phyloP scores from a whole-genome alignment of 768 basidiomycete species.

The Scleroderma citrinum region DNA sequence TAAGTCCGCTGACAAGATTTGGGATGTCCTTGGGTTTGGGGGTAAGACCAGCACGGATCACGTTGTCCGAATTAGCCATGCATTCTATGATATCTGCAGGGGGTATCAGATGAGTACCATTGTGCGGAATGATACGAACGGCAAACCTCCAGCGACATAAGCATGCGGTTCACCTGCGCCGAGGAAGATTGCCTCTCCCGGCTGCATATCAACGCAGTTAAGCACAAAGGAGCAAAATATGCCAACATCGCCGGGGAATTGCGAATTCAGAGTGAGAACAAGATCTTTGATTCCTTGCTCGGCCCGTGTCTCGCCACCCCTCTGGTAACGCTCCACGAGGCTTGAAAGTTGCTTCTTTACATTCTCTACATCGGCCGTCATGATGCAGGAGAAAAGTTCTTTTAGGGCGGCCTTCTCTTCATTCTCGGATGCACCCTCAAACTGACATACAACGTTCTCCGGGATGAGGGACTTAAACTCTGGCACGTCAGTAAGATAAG shows the following conservation, averaged over 20 bases:
- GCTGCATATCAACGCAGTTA: conserved; percentile 73
- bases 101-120: conserved; percentile 2
- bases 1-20: conserved; percentile 82
- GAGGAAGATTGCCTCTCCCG: conserved; percentile 90
- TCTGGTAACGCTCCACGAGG: conserved; percentile 60
- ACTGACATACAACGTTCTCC: conserved; percentile 44
- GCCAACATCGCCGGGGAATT: conserved; percentile 93
- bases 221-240: conserved; percentile 86
- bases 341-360: conserved; percentile 50
- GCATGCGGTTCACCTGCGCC: conserved; percentile 97
- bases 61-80: conserved; percentile 99
- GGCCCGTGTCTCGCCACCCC: conserved; percentile 31
- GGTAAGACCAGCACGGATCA: conserved; percentile 96
- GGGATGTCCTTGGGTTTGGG: conserved; percentile 93
- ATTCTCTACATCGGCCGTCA: conserved; percentile 60
- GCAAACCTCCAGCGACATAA: conserved; percentile 85
- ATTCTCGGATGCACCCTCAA: conserved; percentile 32
- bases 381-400: conserved; percentile 74
- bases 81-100: conserved; percentile 90
- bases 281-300: conserved; percentile 54
- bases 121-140: background rate
- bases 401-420: conserved; percentile 60
- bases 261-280: conserved; percentile 53
- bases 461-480: conserved; percentile 76
- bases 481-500: conserved; percentile 59